phyloP scores from a whole-genome alignment of 1,284 basidiomycete genomes.

The Boletus sp. region DNA sequence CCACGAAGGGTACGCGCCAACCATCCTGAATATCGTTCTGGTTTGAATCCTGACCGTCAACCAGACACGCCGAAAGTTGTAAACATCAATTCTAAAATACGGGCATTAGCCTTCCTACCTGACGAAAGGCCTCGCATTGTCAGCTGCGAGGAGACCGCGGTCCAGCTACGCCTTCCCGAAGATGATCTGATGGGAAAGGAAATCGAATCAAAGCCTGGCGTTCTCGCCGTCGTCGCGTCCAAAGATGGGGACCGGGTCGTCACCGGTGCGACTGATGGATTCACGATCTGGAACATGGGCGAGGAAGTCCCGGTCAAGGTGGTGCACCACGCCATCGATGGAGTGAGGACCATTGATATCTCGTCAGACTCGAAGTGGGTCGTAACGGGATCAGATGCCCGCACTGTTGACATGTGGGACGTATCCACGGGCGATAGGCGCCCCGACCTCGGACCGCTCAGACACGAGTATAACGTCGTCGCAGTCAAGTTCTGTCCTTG shows the following conservation, averaged over 20 bases:
- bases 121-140: slow-evolving; percentile 1
- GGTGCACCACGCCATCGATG: not conserved
- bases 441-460: not conserved
- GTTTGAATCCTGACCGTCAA: not conserved
- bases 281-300: slow-evolving; percentile 13
- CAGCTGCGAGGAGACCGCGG: slow-evolving; percentile 11
- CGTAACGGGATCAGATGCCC: slow-evolving; percentile 6
- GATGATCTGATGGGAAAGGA: slow-evolving; percentile 12
- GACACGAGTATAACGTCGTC: slow-evolving; percentile 19
- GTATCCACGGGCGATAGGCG: slow-evolving; percentile 3
- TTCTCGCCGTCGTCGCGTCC: slow-evolving; percentile 12
- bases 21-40: not conserved
- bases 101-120: slow-evolving; percentile 15
- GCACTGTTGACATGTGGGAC: slow-evolving; percentile 10
- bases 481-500: slow-evolving; percentile 22
- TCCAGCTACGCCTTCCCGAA: slow-evolving; percentile 7
- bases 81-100: slow-evolving; percentile 14
- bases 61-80: not conserved
- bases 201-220: slow-evolving; percentile 3
- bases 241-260: slow-evolving; percentile 13
- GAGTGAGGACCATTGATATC: slow-evolving; percentile 15
- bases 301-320: not conserved
- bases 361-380: slow-evolving; percentile 9
- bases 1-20: slow-evolving; percentile 1
- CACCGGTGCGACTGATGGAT: slow-evolving; percentile 7